Conservation (phyloP, 352 stramenopile species). For the Phytopythium helicoides region DNA sequence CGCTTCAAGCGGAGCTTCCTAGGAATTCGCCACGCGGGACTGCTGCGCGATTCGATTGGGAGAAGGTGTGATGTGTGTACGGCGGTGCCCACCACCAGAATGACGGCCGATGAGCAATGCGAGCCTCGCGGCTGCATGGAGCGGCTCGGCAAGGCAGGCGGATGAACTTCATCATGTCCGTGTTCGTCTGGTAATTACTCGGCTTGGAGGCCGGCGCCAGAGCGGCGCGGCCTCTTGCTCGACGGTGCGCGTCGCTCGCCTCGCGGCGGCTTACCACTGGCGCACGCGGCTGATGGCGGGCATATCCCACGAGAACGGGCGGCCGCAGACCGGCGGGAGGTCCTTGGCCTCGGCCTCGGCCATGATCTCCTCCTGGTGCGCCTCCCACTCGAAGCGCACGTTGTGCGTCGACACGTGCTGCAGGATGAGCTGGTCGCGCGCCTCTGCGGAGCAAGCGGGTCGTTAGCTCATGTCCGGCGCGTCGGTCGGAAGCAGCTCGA, state of each 20-base stretch:
- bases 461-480: not conserved
- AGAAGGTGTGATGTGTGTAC: slow-evolving; percentile 6
- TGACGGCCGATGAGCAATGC: too few species aligned
- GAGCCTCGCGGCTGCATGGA: too few species aligned
- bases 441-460: slow-evolving; percentile 21
- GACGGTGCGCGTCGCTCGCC: too few species aligned
- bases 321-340: slow-evolving; percentile 66
- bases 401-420: slow-evolving; percentile 70
- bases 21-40: slow-evolving; percentile 1
- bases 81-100: not conserved
- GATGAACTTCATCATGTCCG: too few species aligned
- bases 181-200: too few species aligned
- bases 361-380: slow-evolving; percentile 68
- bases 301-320: slow-evolving; percentile 71
- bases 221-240: too few species aligned
- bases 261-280: slow-evolving; percentile 74
- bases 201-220: too few species aligned
- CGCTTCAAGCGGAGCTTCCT: not conserved
- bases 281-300: slow-evolving; percentile 55
- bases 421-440: slow-evolving; percentile 69
- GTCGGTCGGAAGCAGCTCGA: too few species aligned
- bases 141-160: too few species aligned
- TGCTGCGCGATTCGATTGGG: not conserved
- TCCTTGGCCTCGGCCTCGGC: slow-evolving; percentile 70
- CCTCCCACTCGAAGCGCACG: slow-evolving; percentile 82